Evolutionary conservation across 345 rosid genomes (phyloP).

Genomic region (Cardamine occulta): DNA sequence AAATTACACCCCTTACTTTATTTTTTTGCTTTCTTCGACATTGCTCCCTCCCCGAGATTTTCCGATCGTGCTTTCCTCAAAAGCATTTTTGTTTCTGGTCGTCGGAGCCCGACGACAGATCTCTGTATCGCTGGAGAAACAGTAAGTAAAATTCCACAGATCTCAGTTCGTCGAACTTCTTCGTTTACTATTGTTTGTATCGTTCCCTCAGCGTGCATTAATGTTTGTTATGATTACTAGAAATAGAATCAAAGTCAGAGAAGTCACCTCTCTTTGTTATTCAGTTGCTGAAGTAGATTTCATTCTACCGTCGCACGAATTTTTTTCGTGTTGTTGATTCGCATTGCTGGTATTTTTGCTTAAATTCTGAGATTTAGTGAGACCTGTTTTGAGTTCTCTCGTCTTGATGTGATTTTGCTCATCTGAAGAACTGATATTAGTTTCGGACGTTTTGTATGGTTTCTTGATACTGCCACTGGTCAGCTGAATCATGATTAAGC

Average conservation of each 20-base stretch:
- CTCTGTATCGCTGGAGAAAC: constrained; percentile 25
- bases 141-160: constrained; percentile 35
- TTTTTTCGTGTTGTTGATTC: constrained; percentile 9
- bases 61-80: constrained; percentile 46
- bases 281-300: constrained; percentile 22
- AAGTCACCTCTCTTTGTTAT: constrained; percentile 18
- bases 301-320: neutral
- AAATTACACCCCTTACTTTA: neutral
- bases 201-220: constrained; percentile 30
- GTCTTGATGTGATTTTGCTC: constrained; percentile 20
- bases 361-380: constrained; percentile 26
- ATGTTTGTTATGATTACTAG: neutral
- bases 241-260: constrained; percentile 25
- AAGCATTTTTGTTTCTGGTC: constrained; percentile 33
- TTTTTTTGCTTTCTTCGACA: constrained; percentile 5
- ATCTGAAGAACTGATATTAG: constrained; percentile 25
- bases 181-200: constrained; percentile 1
- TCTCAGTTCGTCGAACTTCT: constrained; percentile 16
- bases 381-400: constrained; percentile 25
- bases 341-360: constrained; percentile 20
- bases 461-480: constrained; percentile 1
- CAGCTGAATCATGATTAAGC: constrained; percentile 6
- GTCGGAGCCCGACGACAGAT: constrained; percentile 40
- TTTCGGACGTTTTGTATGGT: neutral
- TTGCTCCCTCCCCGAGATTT: constrained; percentile 31